phyloP scores from a whole-genome alignment of 2,329 filamentous ascomycete genomes.

The Aspergillaceae sp. region DNA sequence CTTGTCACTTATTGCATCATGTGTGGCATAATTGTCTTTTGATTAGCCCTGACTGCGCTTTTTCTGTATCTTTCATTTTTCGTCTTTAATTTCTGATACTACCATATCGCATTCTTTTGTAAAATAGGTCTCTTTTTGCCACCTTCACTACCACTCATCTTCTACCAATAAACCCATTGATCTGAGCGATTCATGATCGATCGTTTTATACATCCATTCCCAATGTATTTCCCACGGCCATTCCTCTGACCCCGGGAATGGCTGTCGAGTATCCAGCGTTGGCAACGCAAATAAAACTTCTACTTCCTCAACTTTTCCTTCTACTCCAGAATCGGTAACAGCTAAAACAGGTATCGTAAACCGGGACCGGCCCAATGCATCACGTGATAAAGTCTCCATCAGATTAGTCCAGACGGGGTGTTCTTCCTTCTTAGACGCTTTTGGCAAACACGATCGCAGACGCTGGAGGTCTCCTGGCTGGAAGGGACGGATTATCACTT shows the following conservation, averaged over 20 bases:
- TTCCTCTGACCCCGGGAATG: slow-evolving; percentile 1
- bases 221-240: slow-evolving; percentile 22
- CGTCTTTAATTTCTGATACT: background rate
- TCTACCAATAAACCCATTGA: slow-evolving; percentile 23
- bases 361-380: slow-evolving; percentile 29
- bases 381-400: slow-evolving; percentile 13
- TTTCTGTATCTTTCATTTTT: background rate
- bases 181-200: slow-evolving; percentile 25
- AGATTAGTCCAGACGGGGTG: background rate
- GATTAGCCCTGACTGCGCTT: too few relatives aligned
- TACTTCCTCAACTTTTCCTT: background rate
- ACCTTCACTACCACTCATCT: slow-evolving; percentile 16
- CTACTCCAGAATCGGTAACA: slow-evolving; percentile 1
- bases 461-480: slow-evolving; percentile 19
- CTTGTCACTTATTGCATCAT: background rate
- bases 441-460: background rate
- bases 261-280: slow-evolving; percentile 17
- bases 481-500: slow-evolving; percentile 36
- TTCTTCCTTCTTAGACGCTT: background rate
- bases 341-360: slow-evolving; percentile 36
- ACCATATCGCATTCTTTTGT: slow-evolving; percentile 3
- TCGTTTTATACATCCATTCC: slow-evolving; percentile 34
- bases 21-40: slow-evolving; percentile 3
- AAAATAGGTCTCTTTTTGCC: slow-evolving; percentile 1
- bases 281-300: slow-evolving; percentile 16